phyloP scores from a whole-genome alignment of 2,329 filamentous ascomycete species.

The Thelonectria discophora region DNA sequence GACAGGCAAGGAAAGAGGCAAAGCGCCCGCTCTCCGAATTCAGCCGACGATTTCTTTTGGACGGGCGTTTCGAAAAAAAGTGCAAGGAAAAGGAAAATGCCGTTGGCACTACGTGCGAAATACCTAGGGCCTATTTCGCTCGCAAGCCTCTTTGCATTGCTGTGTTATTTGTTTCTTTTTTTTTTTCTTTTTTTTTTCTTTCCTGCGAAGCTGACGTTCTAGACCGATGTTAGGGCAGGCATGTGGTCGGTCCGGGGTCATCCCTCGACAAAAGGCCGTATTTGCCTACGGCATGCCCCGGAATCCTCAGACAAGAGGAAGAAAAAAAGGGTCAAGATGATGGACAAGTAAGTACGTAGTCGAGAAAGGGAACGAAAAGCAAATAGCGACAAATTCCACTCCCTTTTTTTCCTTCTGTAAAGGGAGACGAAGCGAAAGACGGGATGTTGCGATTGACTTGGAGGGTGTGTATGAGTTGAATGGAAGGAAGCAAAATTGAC shows the following conservation, averaged over 20 bases:
- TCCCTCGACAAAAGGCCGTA: neutral
- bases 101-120: no score
- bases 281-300: constrained; percentile 10
- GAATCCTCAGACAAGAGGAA: neutral
- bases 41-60: constrained; percentile 17
- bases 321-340: neutral
- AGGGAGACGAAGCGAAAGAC: neutral
- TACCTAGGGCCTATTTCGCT: constrained; percentile 1
- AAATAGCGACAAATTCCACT: neutral
- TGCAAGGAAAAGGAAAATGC: neutral
- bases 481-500: no score
- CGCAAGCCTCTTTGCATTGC: neutral
- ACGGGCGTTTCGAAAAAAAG: constrained; percentile 12
- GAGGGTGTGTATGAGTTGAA: no score
- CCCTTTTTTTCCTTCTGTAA: neutral
- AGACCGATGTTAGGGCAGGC: constrained; percentile 6
- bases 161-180: neutral
- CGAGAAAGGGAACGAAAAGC: neutral
- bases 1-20: constrained; percentile 11
- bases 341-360: no score
- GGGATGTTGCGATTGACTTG: no score
- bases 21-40: constrained; percentile 23
- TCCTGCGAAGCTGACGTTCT: neutral
- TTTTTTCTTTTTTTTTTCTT: constrained; percentile 1
- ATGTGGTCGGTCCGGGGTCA: constrained; percentile 4